Percentiles rank a stretch among this genome's conserved stretches.
Evolutionary conservation across 805 yeast species (phyloP).

Genomic region (Tetrapisispora nanseiensis): DNA sequence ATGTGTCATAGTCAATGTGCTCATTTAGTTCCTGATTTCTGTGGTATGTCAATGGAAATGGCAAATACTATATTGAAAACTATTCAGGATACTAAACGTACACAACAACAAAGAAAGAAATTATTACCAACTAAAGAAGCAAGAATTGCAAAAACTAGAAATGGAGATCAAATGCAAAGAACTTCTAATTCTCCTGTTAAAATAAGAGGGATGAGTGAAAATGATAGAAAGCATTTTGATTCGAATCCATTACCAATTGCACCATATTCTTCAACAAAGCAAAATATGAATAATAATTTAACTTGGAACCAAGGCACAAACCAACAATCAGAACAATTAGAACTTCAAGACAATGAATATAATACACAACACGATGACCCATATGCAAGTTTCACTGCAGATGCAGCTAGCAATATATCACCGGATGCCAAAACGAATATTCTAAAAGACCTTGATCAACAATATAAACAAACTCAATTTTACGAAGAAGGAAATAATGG

Average conservation of each 20-base stretch:
- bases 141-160: background rate
- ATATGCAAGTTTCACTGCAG: conserved; percentile 22
- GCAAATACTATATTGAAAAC: conserved; percentile 83
- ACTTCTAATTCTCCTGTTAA: background rate
- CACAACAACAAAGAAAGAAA: conserved; percentile 21
- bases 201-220: background rate
- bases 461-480: background rate
- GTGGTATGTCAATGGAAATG: conserved; percentile 97
- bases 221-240: background rate
- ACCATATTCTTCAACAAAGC: conserved; percentile 1
- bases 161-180: background rate
- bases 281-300: background rate
- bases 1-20: conserved; percentile 92
- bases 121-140: background rate
- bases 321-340: background rate
- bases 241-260: conserved; percentile 1
- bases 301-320: background rate
- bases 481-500: conserved; percentile 1
- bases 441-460: background rate
- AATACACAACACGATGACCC: conserved; percentile 16
- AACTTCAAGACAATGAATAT: conserved; percentile 16
- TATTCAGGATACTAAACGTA: conserved; percentile 59
- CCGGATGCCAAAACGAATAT: conserved; percentile 9
- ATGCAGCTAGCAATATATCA: conserved; percentile 13
- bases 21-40: conserved; percentile 92